A percentile compares a stretch with the other conserved stretches of the same genome.
Evolutionary conservation across 345 rosid genomes (phyloP).

Genomic region (Excoecaria cochinchinensis): DNA sequence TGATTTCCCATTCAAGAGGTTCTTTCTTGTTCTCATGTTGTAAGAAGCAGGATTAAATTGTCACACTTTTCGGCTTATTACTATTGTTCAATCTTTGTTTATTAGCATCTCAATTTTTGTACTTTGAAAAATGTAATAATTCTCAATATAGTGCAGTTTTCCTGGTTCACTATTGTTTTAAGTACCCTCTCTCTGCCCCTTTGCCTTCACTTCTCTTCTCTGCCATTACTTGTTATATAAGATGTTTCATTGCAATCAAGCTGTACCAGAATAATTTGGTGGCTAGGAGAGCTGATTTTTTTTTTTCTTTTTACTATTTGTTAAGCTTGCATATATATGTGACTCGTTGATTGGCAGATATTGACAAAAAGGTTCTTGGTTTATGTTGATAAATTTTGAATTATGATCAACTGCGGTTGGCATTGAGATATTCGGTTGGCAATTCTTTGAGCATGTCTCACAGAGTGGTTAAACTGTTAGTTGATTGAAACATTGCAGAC

Average conservation of each 20-base stretch:
- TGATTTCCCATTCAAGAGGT: neutral
- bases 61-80: constrained; percentile 28
- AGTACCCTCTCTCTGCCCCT: neutral
- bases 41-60: constrained; percentile 17
- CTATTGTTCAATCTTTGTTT: constrained; percentile 24
- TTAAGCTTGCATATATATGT: neutral
- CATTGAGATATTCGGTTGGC: too few species aligned
- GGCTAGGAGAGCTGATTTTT: neutral
- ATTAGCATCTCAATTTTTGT: constrained; percentile 26
- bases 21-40: neutral
- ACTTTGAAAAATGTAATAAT: constrained; percentile 28
- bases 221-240: neutral
- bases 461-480: neutral
- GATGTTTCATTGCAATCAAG: neutral
- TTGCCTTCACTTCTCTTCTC: constrained; percentile 1
- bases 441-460: neutral
- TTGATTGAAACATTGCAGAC: neutral
- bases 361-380: neutral
- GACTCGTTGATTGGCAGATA: neutral
- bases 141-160: constrained; percentile 18
- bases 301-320: neutral
- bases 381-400: too few species aligned
- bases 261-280: neutral
- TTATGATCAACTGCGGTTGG: too few species aligned
- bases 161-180: constrained; percentile 17